phyloP scores from a whole-genome alignment of 2,329 filamentous ascomycete species.

The Colletotrichum sansevieriae region DNA sequence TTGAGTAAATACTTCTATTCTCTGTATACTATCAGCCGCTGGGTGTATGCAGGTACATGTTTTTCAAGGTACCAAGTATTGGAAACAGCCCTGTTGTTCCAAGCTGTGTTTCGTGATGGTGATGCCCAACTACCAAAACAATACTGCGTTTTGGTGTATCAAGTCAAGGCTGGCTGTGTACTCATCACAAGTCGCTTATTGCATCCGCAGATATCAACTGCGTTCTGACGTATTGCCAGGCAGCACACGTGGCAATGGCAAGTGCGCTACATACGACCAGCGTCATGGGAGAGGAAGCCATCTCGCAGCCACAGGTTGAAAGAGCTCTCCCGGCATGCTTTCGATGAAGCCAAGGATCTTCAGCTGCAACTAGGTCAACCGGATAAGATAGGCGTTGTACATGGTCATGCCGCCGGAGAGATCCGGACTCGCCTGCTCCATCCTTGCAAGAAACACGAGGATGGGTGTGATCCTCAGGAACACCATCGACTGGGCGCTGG shows the following conservation, averaged over 20 bases:
- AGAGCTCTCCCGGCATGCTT: background rate
- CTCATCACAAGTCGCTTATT: too few relatives aligned
- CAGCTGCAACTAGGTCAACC: slow-evolving; percentile 21
- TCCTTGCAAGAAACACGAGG: background rate
- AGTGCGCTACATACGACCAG: background rate
- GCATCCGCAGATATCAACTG: background rate
- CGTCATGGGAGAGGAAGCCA: slow-evolving; percentile 16
- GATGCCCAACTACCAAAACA: too few relatives aligned
- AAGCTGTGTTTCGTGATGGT: too few relatives aligned
- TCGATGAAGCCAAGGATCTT: background rate
- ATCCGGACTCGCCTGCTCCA: slow-evolving; percentile 10
- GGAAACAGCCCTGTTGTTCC: background rate
- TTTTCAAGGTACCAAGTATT: slow-evolving; percentile 15
- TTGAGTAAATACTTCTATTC: slow-evolving; percentile 19
- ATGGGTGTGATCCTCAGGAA: slow-evolving; percentile 7
- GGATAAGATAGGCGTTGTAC: slow-evolving; percentile 18
- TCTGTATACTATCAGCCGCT: slow-evolving; percentile 21
- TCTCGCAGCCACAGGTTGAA: too few relatives aligned
- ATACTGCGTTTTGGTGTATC: too few relatives aligned
- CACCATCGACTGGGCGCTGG: slow-evolving; percentile 1
- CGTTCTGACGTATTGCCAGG: background rate
- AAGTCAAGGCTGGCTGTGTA: too few relatives aligned
- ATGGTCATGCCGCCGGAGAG: background rate
- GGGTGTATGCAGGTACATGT: background rate
- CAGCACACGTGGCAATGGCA: background rate